These are phyloP conservation scores for Dactylonectria estremocensis DNA, from an alignment of 2,329 filamentous ascomycete genomes.

Conservation along the genomic window DNA sequence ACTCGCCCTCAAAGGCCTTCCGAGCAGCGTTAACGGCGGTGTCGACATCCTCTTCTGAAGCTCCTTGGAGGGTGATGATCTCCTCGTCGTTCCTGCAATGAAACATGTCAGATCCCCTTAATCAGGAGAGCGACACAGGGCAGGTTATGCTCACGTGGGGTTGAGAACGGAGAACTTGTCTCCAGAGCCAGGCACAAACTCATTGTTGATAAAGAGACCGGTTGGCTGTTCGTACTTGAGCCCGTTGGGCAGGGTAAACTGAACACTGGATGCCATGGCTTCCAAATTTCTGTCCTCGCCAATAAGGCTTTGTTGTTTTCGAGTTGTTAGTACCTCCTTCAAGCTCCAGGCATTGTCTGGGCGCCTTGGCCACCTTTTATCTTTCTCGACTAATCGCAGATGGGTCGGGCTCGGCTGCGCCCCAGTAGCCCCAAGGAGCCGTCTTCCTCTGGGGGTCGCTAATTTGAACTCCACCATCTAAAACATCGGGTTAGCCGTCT, in stretches of 20 bases:
- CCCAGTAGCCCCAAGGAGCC: neutral
- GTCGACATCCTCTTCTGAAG: slow-evolving; percentile 41
- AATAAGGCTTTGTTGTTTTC: neutral
- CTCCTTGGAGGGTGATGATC: slow-evolving; percentile 40
- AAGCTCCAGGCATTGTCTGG: neutral
- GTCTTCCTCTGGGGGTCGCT: neutral
- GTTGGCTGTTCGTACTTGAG: slow-evolving; percentile 57
- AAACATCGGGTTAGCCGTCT: too few relatives aligned
- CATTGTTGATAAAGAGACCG: slow-evolving; percentile 49
- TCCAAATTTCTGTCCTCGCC: neutral
- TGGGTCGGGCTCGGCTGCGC: neutral
- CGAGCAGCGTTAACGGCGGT: slow-evolving; percentile 42
- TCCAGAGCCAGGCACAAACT: slow-evolving; percentile 43
- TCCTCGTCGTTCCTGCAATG: slow-evolving; percentile 43
- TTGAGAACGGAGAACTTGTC: slow-evolving; percentile 43
- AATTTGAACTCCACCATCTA: too few relatives aligned
- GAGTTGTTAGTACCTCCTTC: neutral
- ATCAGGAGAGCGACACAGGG: too few relatives aligned
- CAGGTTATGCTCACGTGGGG: slow-evolving; percentile 40
- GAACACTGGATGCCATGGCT: neutral
- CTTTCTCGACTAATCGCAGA: neutral
- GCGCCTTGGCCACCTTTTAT: neutral
- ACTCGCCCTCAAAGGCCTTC: slow-evolving; percentile 45
- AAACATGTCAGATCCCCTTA: neutral
- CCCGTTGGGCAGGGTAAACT: slow-evolving; percentile 46